Conservation (phyloP, 768 basidiomycete genomes). For the Mycena haematopus region DNA sequence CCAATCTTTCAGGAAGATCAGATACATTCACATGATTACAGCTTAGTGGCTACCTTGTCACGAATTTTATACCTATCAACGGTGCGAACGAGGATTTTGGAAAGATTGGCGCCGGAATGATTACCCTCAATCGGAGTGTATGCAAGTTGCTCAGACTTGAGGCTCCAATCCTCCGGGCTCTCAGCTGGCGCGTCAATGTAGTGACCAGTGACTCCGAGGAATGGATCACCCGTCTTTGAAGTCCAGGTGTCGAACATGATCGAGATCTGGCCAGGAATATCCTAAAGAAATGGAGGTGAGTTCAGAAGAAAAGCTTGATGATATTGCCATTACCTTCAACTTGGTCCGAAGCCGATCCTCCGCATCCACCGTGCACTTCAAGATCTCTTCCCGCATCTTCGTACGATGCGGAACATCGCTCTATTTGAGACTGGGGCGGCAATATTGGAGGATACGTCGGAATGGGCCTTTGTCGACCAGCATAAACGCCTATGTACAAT, state of each 20-base stretch:
- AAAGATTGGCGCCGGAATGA: constrained; percentile 33
- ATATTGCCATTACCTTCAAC: not conserved
- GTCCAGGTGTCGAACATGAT: constrained; percentile 31
- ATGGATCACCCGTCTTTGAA: constrained; percentile 27
- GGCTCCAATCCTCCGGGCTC: constrained; percentile 11
- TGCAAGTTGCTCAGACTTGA: constrained; percentile 22
- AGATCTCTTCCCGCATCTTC: constrained; percentile 31
- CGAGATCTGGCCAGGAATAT: constrained; percentile 19
- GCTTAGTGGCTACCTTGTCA: constrained; percentile 30
- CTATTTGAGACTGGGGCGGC: constrained; percentile 23
- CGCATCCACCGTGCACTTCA: constrained; percentile 17
- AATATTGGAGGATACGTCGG: constrained; percentile 29
- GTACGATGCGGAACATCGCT: constrained; percentile 34
- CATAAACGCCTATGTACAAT: constrained; percentile 30
- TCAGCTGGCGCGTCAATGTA: constrained; percentile 22
- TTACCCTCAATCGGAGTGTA: constrained; percentile 20
- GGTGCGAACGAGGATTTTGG: constrained; percentile 15
- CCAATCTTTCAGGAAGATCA: constrained; percentile 32
- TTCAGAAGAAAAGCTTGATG: not conserved
- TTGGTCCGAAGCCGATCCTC: not conserved
- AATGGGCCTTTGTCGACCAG: constrained; percentile 32
- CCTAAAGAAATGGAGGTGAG: not conserved
- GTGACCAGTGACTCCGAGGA: constrained; percentile 30
- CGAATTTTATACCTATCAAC: constrained; percentile 31
- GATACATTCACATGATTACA: constrained; percentile 5